A percentile compares a stretch with the other conserved stretches of the same genome.
Evolutionary conservation across 345 rosid species (phyloP).

Genomic region (Lepidium sativum): DNA sequence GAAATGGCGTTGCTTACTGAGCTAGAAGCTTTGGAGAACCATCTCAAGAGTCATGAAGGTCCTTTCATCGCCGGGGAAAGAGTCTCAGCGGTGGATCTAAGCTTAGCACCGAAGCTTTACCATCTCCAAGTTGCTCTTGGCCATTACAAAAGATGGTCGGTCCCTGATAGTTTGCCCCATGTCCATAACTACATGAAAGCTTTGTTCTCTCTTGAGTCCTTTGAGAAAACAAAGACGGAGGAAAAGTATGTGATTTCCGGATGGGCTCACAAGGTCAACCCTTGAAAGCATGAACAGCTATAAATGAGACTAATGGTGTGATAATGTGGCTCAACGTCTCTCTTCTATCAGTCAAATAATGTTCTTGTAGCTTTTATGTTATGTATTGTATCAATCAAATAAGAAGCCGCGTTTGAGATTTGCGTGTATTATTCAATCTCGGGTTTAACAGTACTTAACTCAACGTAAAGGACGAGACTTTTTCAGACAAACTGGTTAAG

Average conservation of each 20-base stretch:
- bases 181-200: slow-evolving; percentile 50
- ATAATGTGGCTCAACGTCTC: slow-evolving; percentile 9
- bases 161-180: slow-evolving; percentile 53
- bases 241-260: slow-evolving; percentile 63
- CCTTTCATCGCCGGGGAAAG: slow-evolving; percentile 76
- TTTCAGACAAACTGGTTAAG: slow-evolving; percentile 31
- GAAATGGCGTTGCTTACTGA: slow-evolving; percentile 70
- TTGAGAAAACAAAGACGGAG: slow-evolving; percentile 55
- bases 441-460: neutral
- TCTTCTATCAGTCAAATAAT: slow-evolving; percentile 1
- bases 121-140: slow-evolving; percentile 76
- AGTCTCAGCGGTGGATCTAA: slow-evolving; percentile 64
- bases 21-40: slow-evolving; percentile 72
- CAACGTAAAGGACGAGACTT: neutral
- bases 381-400: neutral
- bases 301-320: neutral
- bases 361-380: neutral
- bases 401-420: neutral
- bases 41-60: slow-evolving; percentile 65
- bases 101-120: slow-evolving; percentile 86
- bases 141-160: slow-evolving; percentile 76
- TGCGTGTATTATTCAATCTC: neutral
- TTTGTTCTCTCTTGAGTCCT: slow-evolving; percentile 53
- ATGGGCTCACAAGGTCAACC: slow-evolving; percentile 77
- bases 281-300: slow-evolving; percentile 24